Evolutionary conservation across 2,329 filamentous ascomycete genomes (phyloP).

Genomic region (Parafenestella ontariensis): DNA sequence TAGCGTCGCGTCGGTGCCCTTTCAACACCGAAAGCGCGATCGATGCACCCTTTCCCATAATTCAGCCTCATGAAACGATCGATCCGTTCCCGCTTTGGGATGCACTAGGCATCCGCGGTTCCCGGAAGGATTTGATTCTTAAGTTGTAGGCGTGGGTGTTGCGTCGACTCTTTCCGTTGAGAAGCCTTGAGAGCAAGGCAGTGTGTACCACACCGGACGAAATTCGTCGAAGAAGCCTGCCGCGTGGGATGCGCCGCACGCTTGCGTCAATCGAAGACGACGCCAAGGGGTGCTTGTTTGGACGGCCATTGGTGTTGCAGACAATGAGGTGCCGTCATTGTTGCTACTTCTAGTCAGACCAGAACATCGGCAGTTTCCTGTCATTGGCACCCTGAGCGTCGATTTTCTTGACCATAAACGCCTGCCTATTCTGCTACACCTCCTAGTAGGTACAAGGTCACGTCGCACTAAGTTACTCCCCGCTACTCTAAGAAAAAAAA

Average conservation of each 20-base stretch:
- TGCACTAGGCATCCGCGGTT: constrained; percentile 20
- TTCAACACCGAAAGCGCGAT: constrained; percentile 20
- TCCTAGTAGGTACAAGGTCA: too few species aligned
- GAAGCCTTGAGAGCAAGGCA: not conserved
- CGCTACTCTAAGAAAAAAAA: too few species aligned
- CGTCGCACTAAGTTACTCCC: too few species aligned
- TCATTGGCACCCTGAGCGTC: too few species aligned
- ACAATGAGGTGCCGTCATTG: not conserved
- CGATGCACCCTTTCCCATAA: constrained; percentile 11
- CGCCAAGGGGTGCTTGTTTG: constrained; percentile 14
- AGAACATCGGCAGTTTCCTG: too few species aligned
- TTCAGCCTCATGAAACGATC: constrained; percentile 16
- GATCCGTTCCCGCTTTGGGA: constrained; percentile 4
- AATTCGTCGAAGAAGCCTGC: not conserved
- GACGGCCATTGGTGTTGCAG: constrained; percentile 2
- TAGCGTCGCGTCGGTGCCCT: constrained; percentile 21
- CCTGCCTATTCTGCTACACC: too few species aligned
- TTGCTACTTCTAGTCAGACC: too few species aligned
- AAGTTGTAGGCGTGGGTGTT: not conserved
- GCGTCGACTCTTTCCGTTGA: not conserved
- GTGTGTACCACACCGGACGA: not conserved
- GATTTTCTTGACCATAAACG: too few species aligned
- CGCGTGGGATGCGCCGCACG: not conserved
- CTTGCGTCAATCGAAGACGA: constrained; percentile 5
- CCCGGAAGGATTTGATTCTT: not conserved